Evolutionary conservation across 2,329 filamentous ascomycete species (phyloP).

Genomic region (Incumbomyces lentus): DNA sequence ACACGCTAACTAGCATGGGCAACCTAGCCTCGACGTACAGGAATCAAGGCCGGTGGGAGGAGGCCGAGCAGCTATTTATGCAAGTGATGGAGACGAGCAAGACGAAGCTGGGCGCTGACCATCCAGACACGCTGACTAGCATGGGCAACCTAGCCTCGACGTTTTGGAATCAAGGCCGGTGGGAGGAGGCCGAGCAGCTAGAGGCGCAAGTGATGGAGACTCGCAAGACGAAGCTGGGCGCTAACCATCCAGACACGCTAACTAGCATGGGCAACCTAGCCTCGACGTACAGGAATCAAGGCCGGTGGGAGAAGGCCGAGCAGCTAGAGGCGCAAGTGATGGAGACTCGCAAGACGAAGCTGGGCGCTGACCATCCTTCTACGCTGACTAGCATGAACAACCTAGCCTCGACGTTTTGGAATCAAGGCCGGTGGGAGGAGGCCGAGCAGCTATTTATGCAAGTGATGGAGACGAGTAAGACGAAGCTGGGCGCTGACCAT

Average conservation of each 20-base stretch:
- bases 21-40: conserved; percentile 17
- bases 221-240: conserved; percentile 13
- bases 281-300: conserved; percentile 12
- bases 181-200: conserved; percentile 22
- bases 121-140: conserved; percentile 15
- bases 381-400: conserved; percentile 18
- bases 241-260: conserved; percentile 13
- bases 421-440: conserved; percentile 14
- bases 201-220: conserved; percentile 10
- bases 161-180: conserved; percentile 11
- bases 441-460: conserved; percentile 13
- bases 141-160: conserved; percentile 18
- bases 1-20: conserved; percentile 16
- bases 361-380: conserved; percentile 18
- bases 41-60: conserved; percentile 10
- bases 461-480: conserved; percentile 13
- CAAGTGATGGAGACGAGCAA: conserved; percentile 17
- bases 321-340: conserved; percentile 13
- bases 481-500: conserved; percentile 13
- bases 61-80: conserved; percentile 14
- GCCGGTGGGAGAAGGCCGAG: conserved; percentile 14
- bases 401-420: conserved; percentile 12
- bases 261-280: too few relatives aligned
- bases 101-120: conserved; percentile 14
- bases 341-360: conserved; percentile 9